Evolutionary conservation across 176 grass and related monocot species (phyloP), one percentile per base, ranked within the genome.

Genomic region (Cymbopogon citratus): DNA sequence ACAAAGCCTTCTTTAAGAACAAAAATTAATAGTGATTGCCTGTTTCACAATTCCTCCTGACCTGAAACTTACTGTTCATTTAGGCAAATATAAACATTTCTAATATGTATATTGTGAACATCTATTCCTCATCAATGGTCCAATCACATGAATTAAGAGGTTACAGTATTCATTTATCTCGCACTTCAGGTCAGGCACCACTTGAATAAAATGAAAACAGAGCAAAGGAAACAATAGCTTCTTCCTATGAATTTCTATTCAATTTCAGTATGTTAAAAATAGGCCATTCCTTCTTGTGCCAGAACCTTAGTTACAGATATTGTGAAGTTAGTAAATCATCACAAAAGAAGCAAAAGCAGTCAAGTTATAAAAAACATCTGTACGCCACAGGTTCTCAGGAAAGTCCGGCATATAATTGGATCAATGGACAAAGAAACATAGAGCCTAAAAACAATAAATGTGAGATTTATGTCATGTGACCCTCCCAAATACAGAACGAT

Each of bases 101-200:
- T 16, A 19, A 60, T 36, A 45, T 56, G 38, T 72, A 73, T 71
- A 54, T 78, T 33, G 18, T 8, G 52, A 83, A 12, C n/a, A 84
- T 25, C 25, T 66, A 35, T 56, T 78, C 57, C 43, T 14, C 41
- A 36, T 51, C 6, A 25, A 57, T 56, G 7, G 51, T 56, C 19
- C 51, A 60, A 73, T 24, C 41, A 60, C 41, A 78, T 64, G 33
- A 56, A 61, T 15, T 67, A 75, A 43, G 49, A 12, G 16, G 62
- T 60, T 34, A 87, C 23, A 2, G 9, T 41, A 78, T 65, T 59
- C 4, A 88, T 56, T 83, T 79, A 79, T 5, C 12, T 23, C 21
- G 7, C 7, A 6, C 5, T 45, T 31, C 41, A 57, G 52, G 2
- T 26, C 25, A 27, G 41, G 16, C 74, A 11, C 12, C 23, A 75